Percentiles rank a stretch among this genome's conserved stretches.
These are phyloP conservation scores for Lotus japonicus DNA, from an alignment of 306 rosid genomes.

Conservation along the genomic window DNA sequence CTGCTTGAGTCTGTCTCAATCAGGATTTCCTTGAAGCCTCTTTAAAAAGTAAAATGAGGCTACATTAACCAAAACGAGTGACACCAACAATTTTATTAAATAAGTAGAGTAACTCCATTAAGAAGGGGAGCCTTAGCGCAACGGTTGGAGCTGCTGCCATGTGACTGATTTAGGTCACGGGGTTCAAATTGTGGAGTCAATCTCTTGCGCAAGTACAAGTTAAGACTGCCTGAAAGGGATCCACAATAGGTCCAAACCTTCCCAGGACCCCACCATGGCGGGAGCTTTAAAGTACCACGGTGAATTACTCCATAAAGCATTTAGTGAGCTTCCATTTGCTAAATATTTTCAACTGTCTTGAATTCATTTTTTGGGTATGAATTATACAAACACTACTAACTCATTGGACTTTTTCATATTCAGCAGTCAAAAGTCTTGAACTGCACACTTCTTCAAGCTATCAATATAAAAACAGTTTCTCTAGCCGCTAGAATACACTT, in stretches of 20 bases:
- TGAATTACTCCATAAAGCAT: not conserved
- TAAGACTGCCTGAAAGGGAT: no score
- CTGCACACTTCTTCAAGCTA: not conserved
- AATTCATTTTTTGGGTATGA: not conserved
- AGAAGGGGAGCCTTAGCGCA: no score
- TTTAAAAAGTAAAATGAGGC: not conserved
- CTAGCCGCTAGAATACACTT: not conserved
- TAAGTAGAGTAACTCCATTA: not conserved
- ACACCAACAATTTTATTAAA: not conserved
- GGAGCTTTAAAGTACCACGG: no score
- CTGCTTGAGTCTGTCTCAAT: no score
- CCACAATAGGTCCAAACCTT: no score
- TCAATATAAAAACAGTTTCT: not conserved
- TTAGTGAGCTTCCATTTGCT: not conserved
- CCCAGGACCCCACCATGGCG: no score
- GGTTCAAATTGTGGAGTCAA: no score
- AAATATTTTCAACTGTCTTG: not conserved
- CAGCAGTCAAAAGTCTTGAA: not conserved
- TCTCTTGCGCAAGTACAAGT: no score
- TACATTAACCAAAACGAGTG: not conserved
- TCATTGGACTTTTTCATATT: not conserved
- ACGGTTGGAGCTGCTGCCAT: no score
- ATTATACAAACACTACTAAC: not conserved
- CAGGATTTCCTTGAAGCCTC: no score
- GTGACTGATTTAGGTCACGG: no score